A percentile compares a stretch with the other conserved stretches of the same genome.
Conservation (phyloP, 2,329 filamentous ascomycete genomes). For the Alternaria hordeiaustralica region DNA sequence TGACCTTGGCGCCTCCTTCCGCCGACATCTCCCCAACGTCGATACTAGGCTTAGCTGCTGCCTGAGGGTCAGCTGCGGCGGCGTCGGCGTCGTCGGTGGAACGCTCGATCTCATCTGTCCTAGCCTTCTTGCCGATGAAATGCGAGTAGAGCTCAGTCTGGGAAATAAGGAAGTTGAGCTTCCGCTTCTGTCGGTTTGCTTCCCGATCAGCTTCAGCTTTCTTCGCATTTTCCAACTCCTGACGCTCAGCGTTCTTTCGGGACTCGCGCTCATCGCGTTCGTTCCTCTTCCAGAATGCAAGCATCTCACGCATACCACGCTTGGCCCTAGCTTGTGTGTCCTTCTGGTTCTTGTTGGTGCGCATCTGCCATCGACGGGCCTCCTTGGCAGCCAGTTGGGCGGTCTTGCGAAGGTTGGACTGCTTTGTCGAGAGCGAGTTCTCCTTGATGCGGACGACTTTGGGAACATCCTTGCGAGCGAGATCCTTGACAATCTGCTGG, state of each 20-base stretch:
- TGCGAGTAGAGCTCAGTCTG: conserved; percentile 99
- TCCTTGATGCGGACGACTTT: conserved; percentile 90
- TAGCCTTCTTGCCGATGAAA: conserved; percentile 99
- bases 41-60: conserved; percentile 52
- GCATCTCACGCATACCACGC: conserved; percentile 99
- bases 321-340: conserved; percentile 96
- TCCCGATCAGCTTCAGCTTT: conserved; percentile 97
- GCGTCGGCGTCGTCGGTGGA: conserved; percentile 77
- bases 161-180: conserved; percentile 98
- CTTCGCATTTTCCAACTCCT: conserved; percentile 95
- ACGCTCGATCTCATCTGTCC: conserved; percentile 91
- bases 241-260: conserved; percentile 90
- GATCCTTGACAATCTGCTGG: conserved; percentile 95
- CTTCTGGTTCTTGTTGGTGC: conserved; percentile 98
- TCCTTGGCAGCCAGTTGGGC: conserved; percentile 96
- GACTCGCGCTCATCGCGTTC: conserved; percentile 96
- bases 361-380: conserved; percentile 94
- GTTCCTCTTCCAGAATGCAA: conserved; percentile 99
- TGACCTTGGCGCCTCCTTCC: conserved; percentile 73
- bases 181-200: conserved; percentile 95
- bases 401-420: conserved; percentile 97
- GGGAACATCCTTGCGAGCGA: conserved; percentile 89
- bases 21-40: conserved; percentile 57
- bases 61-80: conserved; percentile 51
- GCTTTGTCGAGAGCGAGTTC: conserved; percentile 83